These are phyloP conservation scores for Geranium incanum DNA, from an alignment of 441 rosid species.

Conservation along the genomic window DNA sequence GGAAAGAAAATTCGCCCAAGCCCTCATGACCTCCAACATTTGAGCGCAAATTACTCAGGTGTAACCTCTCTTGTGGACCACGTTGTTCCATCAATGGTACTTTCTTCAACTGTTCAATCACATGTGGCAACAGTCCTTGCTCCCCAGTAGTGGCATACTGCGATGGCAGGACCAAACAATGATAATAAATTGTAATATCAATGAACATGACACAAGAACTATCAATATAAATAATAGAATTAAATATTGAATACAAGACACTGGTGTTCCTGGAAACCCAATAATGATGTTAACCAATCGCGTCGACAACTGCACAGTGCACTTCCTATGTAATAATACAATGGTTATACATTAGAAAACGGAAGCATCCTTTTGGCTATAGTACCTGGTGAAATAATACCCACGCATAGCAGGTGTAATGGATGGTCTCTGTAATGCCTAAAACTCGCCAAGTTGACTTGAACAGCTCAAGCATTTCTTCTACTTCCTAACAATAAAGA, in stretches of 20 bases:
- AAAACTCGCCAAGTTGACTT: constrained; percentile 94
- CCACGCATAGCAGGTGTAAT: constrained; percentile 83
- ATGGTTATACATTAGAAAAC: constrained; percentile 3
- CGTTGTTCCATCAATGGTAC: constrained; percentile 83
- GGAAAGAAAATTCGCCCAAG: constrained; percentile 43
- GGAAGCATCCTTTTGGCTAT: background rate
- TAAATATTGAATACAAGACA: background rate
- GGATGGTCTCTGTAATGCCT: constrained; percentile 91
- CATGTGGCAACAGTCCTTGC: constrained; percentile 69
- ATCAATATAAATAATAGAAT: constrained; percentile 10
- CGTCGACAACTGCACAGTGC: background rate
- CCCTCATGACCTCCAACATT: constrained; percentile 62
- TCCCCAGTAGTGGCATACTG: constrained; percentile 85
- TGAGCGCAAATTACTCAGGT: constrained; percentile 63
- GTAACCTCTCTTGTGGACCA: constrained; percentile 92
- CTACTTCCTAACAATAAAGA: constrained; percentile 63
- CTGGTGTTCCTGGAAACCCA: background rate
- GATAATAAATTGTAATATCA: background rate
- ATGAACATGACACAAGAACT: background rate
- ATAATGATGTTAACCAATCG: no score
- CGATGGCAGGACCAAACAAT: constrained; percentile 26
- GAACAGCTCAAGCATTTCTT: constrained; percentile 91
- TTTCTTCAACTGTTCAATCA: constrained; percentile 77
- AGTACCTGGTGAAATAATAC: constrained; percentile 89
- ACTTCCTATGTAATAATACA: no score